Percentiles rank a stretch among this genome's conserved stretches.
phyloP scores from a whole-genome alignment of 495 filamentous ascomycete genomes.

The Penicillium crystallinum region DNA sequence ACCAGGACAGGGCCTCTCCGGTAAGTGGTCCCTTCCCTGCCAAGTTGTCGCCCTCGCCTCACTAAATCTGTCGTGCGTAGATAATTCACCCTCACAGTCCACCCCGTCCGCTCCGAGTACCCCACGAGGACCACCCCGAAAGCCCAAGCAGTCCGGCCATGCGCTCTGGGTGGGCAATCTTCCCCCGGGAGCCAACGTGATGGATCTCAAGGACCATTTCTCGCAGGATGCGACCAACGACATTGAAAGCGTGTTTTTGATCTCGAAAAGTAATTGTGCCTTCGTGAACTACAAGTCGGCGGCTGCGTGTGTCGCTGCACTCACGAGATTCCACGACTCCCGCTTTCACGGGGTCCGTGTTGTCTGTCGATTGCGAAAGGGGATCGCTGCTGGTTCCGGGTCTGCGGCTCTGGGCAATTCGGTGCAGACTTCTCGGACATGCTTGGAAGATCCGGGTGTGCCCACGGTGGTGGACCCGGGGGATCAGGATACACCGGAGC shows the following conservation, averaged over 20 bases:
- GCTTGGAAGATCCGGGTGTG: not conserved
- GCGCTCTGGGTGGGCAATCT: conserved; percentile 97
- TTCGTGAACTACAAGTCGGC: conserved; percentile 96
- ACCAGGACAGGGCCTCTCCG: conserved; percentile 11
- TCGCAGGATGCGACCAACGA: conserved; percentile 71
- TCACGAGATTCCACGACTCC: conserved; percentile 85
- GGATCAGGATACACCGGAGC: not conserved
- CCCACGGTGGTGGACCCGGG: not conserved
- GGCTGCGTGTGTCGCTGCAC: conserved; percentile 65
- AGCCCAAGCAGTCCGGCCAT: conserved; percentile 88
- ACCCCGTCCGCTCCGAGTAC: conserved; percentile 34
- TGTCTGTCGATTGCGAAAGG: conserved; percentile 84
- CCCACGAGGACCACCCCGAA: conserved; percentile 83
- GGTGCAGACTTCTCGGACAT: not conserved
- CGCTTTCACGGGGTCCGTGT: conserved; percentile 81
- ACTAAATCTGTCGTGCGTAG: too few relatives aligned
- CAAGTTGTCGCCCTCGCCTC: too few relatives aligned
- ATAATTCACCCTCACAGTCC: conserved; percentile 12
- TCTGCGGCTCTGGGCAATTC: not conserved
- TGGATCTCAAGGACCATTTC: conserved; percentile 84
- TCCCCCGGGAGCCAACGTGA: conserved; percentile 71
- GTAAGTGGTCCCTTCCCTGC: conserved; percentile 26
- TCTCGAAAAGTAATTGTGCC: conserved; percentile 96
- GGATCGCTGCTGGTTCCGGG: conserved; percentile 32
- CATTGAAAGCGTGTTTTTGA: conserved; percentile 87